Evolutionary conservation across 2,329 filamentous ascomycete species (phyloP).

Genomic region (Colletotrichum sp.): DNA sequence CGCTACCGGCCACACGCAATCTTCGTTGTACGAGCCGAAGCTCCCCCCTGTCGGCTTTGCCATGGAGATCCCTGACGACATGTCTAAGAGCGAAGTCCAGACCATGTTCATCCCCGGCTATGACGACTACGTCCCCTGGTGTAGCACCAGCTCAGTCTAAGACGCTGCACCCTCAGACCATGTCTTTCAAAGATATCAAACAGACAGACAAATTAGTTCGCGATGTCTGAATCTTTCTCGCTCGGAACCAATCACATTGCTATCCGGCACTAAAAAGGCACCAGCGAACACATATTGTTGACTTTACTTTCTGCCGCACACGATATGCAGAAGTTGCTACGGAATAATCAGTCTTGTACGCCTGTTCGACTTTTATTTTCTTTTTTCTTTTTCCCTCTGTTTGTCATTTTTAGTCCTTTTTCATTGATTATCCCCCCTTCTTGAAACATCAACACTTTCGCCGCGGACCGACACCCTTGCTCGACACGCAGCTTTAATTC

Average conservation of each 20-base stretch:
- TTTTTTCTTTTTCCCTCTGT: conserved; percentile 11
- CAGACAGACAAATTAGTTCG: background rate
- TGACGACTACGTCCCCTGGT: conserved; percentile 12
- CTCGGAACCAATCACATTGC: background rate
- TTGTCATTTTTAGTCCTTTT: conserved; percentile 1
- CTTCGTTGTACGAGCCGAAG: background rate
- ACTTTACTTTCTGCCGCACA: conserved; percentile 11
- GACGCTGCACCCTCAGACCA: background rate
- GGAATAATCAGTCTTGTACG: conserved; percentile 6
- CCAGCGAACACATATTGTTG: conserved; percentile 8
- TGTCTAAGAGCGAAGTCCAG: conserved; percentile 14
- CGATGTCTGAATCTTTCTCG: background rate
- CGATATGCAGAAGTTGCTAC: conserved; percentile 12
- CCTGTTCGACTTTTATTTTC: conserved; percentile 16
- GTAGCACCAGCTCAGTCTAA: background rate
- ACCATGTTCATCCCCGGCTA: conserved; percentile 15
- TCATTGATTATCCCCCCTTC: background rate
- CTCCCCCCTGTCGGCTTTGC: conserved; percentile 1
- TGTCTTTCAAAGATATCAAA: background rate
- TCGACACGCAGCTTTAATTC: background rate
- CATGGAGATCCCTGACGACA: conserved; percentile 17
- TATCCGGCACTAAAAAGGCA: background rate
- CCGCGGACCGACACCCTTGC: background rate
- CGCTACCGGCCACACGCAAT: background rate
- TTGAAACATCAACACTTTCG: background rate